A percentile compares a stretch with the other conserved stretches of the same genome.
Evolutionary conservation across 2,329 filamentous ascomycete species (phyloP).

Genomic region (Colletotrichum godetiae): DNA sequence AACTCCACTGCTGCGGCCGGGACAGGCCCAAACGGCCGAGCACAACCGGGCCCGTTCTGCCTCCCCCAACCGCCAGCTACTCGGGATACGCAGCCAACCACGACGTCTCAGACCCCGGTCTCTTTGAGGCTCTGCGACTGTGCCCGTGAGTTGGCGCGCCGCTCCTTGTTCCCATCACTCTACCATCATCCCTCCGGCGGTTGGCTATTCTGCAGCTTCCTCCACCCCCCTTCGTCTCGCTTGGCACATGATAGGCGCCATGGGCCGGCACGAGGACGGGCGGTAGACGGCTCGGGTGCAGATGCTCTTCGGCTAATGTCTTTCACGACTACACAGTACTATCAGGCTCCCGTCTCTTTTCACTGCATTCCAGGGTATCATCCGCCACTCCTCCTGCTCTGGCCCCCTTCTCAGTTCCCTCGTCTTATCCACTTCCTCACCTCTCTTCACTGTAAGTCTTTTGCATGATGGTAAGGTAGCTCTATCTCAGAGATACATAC

Average conservation of each 20-base stretch:
- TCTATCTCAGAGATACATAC: not conserved
- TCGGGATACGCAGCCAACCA: not conserved
- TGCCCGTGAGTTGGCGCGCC: not conserved
- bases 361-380: not conserved
- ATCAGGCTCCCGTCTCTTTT: not conserved
- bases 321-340: not conserved
- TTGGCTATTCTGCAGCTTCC: too few relatives aligned
- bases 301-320: not conserved
- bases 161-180: not conserved
- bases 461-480: not conserved
- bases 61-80: not conserved
- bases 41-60: not conserved
- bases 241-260: not conserved
- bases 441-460: not conserved
- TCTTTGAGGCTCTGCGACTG: not conserved
- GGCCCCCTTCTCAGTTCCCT: not conserved
- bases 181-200: not conserved
- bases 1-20: not conserved
- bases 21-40: not conserved
- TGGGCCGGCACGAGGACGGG: slow-evolving; percentile 16
- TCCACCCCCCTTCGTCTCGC: not conserved
- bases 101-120: too few relatives aligned
- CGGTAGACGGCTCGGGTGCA: not conserved
- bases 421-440: not conserved
- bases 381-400: not conserved